Evolutionary conservation across 2,329 filamentous ascomycete genomes (phyloP).

Genomic region (Proliferodiscus dingleyae): DNA sequence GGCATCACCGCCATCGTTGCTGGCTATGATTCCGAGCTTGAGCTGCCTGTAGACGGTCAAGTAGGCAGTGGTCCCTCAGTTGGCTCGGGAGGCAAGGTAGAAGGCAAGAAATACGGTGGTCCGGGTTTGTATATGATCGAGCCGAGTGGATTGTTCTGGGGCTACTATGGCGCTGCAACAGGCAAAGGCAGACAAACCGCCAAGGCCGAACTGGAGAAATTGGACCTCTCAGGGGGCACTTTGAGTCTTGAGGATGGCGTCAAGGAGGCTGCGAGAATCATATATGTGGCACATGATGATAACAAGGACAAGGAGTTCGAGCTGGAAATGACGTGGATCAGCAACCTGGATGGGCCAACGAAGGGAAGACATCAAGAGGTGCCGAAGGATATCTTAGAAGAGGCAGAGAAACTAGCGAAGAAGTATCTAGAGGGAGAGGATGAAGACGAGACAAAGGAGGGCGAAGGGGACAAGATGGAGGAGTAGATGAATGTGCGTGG

Average conservation of each 20-base stretch:
- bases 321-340: slow-evolving; percentile 99
- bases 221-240: slow-evolving; percentile 74
- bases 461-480: slow-evolving; percentile 79
- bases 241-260: slow-evolving; percentile 82
- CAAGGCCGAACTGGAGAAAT: slow-evolving; percentile 97
- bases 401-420: slow-evolving; percentile 90
- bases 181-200: slow-evolving; percentile 95
- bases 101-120: slow-evolving; percentile 74
- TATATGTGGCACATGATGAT: slow-evolving; percentile 95
- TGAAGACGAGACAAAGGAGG: slow-evolving; percentile 64
- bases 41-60: slow-evolving; percentile 82
- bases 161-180: slow-evolving; percentile 96
- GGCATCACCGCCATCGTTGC: slow-evolving; percentile 92
- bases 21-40: slow-evolving; percentile 86
- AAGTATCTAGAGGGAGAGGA: slow-evolving; percentile 84
- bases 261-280: slow-evolving; percentile 94
- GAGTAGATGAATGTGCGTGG: slow-evolving; percentile 50
- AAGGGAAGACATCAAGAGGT: slow-evolving; percentile 92
- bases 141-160: slow-evolving; percentile 95
- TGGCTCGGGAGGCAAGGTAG: slow-evolving; percentile 79
- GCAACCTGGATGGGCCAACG: slow-evolving; percentile 75
- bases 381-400: slow-evolving; percentile 81
- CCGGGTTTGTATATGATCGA: slow-evolving; percentile 99
- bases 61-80: slow-evolving; percentile 75
- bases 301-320: slow-evolving; percentile 99